Percentiles rank a stretch among this genome's conserved stretches.
phyloP scores from a whole-genome alignment of 176 grass and related monocot species.

The Avena eriantha region DNA sequence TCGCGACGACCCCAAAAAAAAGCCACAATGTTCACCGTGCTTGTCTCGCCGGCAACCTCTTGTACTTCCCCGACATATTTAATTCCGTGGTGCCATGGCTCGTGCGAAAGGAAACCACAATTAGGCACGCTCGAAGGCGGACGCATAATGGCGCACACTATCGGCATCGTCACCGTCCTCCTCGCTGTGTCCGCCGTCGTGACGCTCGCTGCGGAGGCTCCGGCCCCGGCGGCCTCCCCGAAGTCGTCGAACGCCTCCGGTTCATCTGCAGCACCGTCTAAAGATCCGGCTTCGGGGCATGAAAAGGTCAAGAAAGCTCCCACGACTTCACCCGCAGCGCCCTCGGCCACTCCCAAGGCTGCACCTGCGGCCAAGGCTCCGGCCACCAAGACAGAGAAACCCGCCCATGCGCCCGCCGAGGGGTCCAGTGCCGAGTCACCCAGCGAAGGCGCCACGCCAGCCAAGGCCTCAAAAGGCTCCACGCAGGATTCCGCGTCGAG shows the following conservation, averaged over 20 bases:
- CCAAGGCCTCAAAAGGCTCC: neutral
- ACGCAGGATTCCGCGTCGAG: conserved; percentile 13
- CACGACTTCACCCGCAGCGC: neutral
- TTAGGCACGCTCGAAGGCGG: neutral
- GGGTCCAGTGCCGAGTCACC: conserved; percentile 18
- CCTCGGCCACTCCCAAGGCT: conserved; percentile 9
- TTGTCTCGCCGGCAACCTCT: conserved; percentile 39
- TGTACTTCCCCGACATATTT: conserved; percentile 12
- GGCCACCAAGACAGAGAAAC: conserved; percentile 19
- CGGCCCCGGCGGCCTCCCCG: conserved; percentile 45
- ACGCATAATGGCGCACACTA: conserved; percentile 43
- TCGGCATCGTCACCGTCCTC: conserved; percentile 37
- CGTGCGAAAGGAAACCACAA: neutral
- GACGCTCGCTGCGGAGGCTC: conserved; percentile 39
- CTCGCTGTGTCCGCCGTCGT: conserved; percentile 28
- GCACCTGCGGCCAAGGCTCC: conserved; percentile 42
- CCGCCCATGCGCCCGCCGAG: conserved; percentile 21
- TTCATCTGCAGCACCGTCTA: conserved; percentile 36
- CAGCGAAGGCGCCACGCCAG: neutral
- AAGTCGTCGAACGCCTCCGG: conserved; percentile 29
- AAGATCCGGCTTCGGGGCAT: conserved; percentile 11
- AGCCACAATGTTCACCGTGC: conserved; percentile 51
- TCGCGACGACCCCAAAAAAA: conserved; percentile 22
- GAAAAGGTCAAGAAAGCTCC: conserved; percentile 47
- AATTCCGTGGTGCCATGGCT: neutral